Evolutionary conservation across 2,329 filamentous ascomycete genomes (phyloP).

Genomic region (Fusarium nanum): DNA sequence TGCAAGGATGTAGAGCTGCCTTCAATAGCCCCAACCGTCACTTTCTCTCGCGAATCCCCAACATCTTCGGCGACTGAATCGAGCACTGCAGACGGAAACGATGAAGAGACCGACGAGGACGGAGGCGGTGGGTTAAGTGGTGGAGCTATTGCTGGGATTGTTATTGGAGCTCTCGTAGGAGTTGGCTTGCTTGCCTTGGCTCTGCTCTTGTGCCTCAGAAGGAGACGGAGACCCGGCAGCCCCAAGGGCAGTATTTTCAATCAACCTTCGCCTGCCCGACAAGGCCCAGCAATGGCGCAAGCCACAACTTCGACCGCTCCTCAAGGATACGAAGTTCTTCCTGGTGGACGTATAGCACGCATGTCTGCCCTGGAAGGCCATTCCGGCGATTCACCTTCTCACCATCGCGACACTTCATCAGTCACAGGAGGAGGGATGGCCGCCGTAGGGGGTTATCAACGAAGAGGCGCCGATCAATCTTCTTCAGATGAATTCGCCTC

Average conservation of each 20-base stretch:
- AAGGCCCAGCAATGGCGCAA: constrained; percentile 58
- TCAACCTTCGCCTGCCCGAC: constrained; percentile 81
- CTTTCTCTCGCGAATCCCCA: constrained; percentile 61
- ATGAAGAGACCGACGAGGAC: constrained; percentile 38
- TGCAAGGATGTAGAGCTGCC: constrained; percentile 85
- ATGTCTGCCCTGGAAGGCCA: constrained; percentile 94
- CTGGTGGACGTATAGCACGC: constrained; percentile 89
- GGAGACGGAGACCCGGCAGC: constrained; percentile 67
- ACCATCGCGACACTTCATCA: constrained; percentile 58
- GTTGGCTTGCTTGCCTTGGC: constrained; percentile 75
- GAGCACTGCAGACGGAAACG: constrained; percentile 31
- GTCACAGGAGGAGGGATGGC: constrained; percentile 55
- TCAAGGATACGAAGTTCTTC: constrained; percentile 77
- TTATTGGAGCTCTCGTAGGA: constrained; percentile 81
- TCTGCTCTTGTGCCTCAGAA: constrained; percentile 72
- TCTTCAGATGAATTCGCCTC: constrained; percentile 79
- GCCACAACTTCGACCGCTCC: constrained; percentile 46
- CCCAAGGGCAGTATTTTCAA: constrained; percentile 84
- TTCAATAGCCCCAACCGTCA: constrained; percentile 75
- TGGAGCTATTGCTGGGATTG: constrained; percentile 92
- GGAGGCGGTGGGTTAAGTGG: constrained; percentile 68
- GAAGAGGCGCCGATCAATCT: constrained; percentile 65
- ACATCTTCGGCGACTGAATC: constrained; percentile 51
- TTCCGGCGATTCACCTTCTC: constrained; percentile 69
- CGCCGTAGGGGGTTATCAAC: constrained; percentile 62